Evolutionary conservation across 2,329 filamentous ascomycete genomes (phyloP).

Genomic region (Fusarium burgessii): DNA sequence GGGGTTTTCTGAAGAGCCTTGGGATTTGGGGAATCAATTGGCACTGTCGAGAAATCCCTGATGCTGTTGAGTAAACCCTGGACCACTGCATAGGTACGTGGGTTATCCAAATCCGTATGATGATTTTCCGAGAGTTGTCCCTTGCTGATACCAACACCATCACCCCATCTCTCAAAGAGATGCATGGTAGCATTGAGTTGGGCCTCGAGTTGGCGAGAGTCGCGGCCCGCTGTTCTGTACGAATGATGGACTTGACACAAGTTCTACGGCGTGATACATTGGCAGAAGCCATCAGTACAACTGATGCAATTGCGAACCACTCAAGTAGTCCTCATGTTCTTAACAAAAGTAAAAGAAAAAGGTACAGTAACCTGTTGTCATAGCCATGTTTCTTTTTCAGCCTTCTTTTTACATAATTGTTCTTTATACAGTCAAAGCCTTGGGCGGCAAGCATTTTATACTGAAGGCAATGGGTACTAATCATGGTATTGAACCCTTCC

Average conservation of each 20-base stretch:
- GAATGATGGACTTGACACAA: background rate
- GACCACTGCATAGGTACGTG: fast-evolving
- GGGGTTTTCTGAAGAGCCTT: background rate
- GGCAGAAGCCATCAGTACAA: background rate
- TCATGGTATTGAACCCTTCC: no score
- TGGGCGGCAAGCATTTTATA: no score
- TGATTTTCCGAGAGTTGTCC: background rate
- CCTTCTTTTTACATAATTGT: no score
- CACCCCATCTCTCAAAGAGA: background rate
- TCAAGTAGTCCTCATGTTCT: no score
- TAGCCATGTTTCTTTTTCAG: no score
- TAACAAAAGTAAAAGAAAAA: no score
- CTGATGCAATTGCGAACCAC: no score
- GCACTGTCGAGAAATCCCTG: fast-evolving
- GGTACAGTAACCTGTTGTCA: no score
- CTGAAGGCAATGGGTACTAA: no score
- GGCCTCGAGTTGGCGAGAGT: background rate
- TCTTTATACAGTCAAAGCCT: no score
- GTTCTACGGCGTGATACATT: background rate
- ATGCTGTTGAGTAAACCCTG: background rate
- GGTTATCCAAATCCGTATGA: background rate
- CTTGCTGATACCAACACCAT: background rate
- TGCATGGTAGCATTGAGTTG: background rate
- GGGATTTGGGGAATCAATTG: fast-evolving
- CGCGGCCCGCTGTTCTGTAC: background rate